Percentiles rank a stretch among this genome's conserved stretches.
phyloP scores from a whole-genome alignment of 768 basidiomycete genomes.

The Hebeloma cylindrosporum region DNA sequence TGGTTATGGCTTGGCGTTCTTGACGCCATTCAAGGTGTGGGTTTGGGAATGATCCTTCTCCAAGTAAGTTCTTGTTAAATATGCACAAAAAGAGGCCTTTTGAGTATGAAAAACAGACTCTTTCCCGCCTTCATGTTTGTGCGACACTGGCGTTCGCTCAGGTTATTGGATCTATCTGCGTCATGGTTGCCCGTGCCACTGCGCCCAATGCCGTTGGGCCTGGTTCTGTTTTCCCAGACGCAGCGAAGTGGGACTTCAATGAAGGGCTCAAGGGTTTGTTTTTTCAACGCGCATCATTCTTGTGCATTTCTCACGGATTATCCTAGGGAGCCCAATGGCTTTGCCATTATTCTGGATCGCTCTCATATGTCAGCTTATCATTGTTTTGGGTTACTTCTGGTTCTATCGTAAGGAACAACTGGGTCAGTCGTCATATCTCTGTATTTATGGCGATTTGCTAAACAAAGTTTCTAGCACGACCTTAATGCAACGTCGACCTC shows the following conservation, averaged over 20 bases:
- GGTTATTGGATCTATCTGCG: constrained; percentile 84
- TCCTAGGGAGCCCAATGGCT: constrained; percentile 74
- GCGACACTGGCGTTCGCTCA: constrained; percentile 91
- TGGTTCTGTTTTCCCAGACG: constrained; percentile 87
- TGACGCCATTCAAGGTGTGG: constrained; percentile 93
- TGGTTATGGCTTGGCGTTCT: constrained; percentile 97
- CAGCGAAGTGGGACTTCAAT: constrained; percentile 86
- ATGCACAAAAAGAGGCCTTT: constrained; percentile 17
- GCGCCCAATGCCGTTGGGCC: constrained; percentile 91
- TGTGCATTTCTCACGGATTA: constrained; percentile 1
- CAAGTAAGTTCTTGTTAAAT: constrained; percentile 44
- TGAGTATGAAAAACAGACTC: constrained; percentile 48
- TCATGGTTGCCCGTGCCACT: constrained; percentile 90
- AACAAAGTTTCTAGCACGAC: constrained; percentile 19
- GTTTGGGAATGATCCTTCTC: constrained; percentile 86
- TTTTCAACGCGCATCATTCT: neutral
- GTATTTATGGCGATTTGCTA: neutral
- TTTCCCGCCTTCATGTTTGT: constrained; percentile 92
- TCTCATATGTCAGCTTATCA: constrained; percentile 73
- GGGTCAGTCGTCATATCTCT: constrained; percentile 39
- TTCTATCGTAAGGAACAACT: constrained; percentile 97
- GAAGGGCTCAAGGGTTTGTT: constrained; percentile 58
- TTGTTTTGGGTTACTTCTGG: constrained; percentile 93
- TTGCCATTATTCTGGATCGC: constrained; percentile 88
- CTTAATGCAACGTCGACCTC: constrained; percentile 14